phyloP scores from a whole-genome alignment of 495 filamentous ascomycete genomes.

The Hyaloscypha bicolor region DNA sequence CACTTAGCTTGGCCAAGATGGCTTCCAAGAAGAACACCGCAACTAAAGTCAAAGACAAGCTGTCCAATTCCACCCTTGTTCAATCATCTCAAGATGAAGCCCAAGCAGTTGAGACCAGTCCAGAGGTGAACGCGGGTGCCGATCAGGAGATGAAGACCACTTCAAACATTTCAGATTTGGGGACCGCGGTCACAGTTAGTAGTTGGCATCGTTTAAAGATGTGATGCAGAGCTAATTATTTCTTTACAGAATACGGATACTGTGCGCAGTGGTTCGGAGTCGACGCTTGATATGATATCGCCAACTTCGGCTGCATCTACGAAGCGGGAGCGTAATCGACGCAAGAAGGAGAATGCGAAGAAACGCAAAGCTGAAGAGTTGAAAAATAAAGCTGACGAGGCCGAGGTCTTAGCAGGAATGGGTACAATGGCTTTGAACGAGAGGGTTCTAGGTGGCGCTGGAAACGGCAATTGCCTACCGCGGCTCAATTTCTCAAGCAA shows the following conservation, averaged over 20 bases:
- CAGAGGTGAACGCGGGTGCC: background rate
- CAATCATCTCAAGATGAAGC: background rate
- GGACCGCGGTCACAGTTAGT: background rate
- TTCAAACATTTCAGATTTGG: background rate
- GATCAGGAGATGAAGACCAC: background rate
- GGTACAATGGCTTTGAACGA: background rate
- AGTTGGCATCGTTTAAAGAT: background rate
- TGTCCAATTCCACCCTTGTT: background rate
- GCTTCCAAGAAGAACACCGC: background rate
- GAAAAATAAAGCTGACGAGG: background rate
- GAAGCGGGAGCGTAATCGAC: background rate
- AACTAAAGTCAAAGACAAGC: background rate
- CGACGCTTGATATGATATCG: background rate
- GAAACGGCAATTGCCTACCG: background rate
- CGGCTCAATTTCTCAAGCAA: too few species aligned
- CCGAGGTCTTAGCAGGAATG: background rate
- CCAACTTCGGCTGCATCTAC: background rate
- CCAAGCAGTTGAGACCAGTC: background rate
- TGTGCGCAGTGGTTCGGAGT: background rate
- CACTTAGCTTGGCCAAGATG: background rate
- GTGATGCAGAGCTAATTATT: background rate
- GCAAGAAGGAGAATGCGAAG: background rate
- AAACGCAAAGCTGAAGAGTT: background rate
- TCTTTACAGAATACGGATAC: background rate
- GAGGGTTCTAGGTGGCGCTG: background rate